Base-by-base conservation (phyloP, 2,329 filamentous ascomycete species). In the Sporothrix phasma region DNA sequence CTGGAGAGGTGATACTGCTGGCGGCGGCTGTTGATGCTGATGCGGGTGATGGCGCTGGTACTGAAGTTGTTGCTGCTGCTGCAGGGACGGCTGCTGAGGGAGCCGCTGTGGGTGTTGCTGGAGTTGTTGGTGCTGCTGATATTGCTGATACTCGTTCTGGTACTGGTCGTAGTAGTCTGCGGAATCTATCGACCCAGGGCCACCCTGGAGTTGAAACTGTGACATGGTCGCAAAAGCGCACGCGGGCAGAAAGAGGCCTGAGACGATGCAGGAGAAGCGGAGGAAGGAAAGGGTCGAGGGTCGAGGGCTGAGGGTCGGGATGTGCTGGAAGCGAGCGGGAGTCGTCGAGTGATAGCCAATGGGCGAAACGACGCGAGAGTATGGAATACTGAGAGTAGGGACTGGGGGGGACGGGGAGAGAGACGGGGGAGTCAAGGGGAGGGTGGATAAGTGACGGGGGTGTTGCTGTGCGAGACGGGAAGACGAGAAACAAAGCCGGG, bases 131-230 rank as follows among this genome's bases (percentile, higher is more conserved):
- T 53, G 53, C 17, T 29, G 29, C 2, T 62, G 61, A 2, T 6
- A 13, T 34, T 58, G 26, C 13, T 53, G 45, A 13, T 39, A 24
- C 22, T 58, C 31, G 3, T 31, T 5, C 17, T 63, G 62, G 1
- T 49, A 22, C 47, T n/a, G n/a, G n/a, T 47, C 51, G 31, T 56
- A 39, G 24, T 24, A 39, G 34, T 39, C 51, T 24, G 51, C 31
- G 58, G 66, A 56, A 43, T 63, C 66, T 37, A 59, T 68, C 71
- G 72, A 72, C n/a, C 49, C 66, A 71, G 79, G 74, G 71, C 75
- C 66, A 73, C 73, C 74, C 73, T 76, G 78, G 74, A 76, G 75
- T 73, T 76, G 76, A 76, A 78, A 77, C 75, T 81, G 80, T 75
- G 80, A 80, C 80, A 82, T 81, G 76, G 75, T 79, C 74, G 73